These are phyloP conservation scores for Pleodorina starrii DNA, from an alignment of 139 green algal species.

Conservation along the genomic window DNA sequence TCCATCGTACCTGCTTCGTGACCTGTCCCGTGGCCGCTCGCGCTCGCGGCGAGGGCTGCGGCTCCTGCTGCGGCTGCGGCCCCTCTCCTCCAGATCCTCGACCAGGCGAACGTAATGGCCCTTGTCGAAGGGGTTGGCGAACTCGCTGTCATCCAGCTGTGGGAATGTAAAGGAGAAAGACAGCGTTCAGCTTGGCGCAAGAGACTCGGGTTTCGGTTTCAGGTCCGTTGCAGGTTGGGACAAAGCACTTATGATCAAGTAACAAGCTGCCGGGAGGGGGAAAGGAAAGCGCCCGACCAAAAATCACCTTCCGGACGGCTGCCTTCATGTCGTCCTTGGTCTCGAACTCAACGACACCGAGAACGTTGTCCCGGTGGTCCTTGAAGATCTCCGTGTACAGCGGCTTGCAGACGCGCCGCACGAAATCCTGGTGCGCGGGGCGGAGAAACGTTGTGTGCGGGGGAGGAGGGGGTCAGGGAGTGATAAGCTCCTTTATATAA, in stretches of 20 bases:
- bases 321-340: slow-evolving; percentile 69
- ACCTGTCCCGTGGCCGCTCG: background rate
- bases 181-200: too few species aligned
- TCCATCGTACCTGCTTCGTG: slow-evolving; percentile 11
- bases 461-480: too few species aligned
- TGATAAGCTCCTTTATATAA: too few species aligned
- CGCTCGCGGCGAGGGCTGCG: slow-evolving; percentile 18
- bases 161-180: too few species aligned
- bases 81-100: slow-evolving; percentile 50
- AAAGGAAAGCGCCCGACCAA: too few species aligned
- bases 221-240: too few species aligned
- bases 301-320: background rate
- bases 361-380: slow-evolving; percentile 68
- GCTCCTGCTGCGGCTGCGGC: slow-evolving; percentile 5
- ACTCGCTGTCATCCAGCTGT: slow-evolving; percentile 78
- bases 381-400: slow-evolving; percentile 81
- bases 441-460: too few species aligned
- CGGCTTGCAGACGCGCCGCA: slow-evolving; percentile 77
- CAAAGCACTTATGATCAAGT: too few species aligned
- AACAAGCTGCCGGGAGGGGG: too few species aligned
- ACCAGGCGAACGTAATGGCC: slow-evolving; percentile 56
- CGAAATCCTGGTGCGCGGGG: slow-evolving; percentile 83
- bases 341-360: slow-evolving; percentile 71
- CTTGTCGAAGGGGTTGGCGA: slow-evolving; percentile 77
- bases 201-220: too few species aligned